Evolutionary conservation across 768 basidiomycete genomes (phyloP).

Genomic region (Boletales sp.): DNA sequence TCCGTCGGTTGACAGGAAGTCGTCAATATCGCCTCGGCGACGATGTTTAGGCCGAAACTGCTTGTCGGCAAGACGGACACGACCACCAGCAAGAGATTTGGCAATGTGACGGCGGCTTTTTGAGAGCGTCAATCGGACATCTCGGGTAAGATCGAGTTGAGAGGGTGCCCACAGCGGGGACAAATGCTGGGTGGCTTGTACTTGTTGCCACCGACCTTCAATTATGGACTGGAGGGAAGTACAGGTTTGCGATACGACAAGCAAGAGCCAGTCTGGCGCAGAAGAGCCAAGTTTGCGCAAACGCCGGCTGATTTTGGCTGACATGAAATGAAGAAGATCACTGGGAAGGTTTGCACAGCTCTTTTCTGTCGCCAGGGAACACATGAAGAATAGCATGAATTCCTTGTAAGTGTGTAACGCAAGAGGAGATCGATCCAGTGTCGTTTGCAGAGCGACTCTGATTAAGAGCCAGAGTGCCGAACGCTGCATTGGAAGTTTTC

Average conservation of each 20-base stretch:
- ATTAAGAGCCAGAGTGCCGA: conserved; percentile 48
- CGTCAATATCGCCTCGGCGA: neutral
- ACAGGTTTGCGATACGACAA: neutral
- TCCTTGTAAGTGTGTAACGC: conserved; percentile 25
- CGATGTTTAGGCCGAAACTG: too few species aligned
- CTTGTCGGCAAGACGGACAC: neutral
- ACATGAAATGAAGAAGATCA: conserved; percentile 37
- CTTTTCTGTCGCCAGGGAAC: conserved; percentile 6
- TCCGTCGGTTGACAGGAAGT: conserved; percentile 13
- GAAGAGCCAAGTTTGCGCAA: conserved; percentile 33
- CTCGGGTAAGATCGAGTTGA: conserved; percentile 24
- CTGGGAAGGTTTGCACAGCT: conserved; percentile 11
- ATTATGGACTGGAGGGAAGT: conserved; percentile 17
- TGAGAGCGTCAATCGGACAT: conserved; percentile 4
- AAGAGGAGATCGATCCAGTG: conserved; percentile 17
- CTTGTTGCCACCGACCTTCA: conserved; percentile 33
- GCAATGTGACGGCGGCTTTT: conserved; percentile 7
- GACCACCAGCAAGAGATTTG: too few species aligned
- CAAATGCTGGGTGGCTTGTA: conserved; percentile 25
- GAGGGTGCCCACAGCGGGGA: conserved; percentile 28
- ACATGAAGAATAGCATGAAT: conserved; percentile 33
- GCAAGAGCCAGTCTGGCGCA: conserved; percentile 12
- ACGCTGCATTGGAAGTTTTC: conserved; percentile 44
- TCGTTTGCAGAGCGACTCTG: conserved; percentile 44
- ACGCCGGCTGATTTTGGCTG: conserved; percentile 36